These are phyloP conservation scores for Pichia sp. DNA, from an alignment of 1,139 yeast species.

Conservation along the genomic window DNA sequence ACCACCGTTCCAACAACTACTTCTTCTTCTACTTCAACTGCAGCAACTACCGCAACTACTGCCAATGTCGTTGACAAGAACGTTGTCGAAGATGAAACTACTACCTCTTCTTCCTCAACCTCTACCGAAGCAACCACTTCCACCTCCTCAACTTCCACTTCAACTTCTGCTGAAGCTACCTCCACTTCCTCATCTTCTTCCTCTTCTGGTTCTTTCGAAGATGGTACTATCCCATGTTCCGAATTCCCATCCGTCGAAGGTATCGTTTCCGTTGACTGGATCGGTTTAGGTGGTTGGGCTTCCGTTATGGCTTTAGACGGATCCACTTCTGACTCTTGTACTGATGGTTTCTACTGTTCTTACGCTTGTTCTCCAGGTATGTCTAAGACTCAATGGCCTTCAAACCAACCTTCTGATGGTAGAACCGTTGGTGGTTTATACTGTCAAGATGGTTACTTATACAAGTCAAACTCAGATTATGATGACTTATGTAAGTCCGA, in stretches of 20 bases:
- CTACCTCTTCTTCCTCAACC: slow-evolving; percentile 22
- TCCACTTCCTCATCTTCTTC: slow-evolving; percentile 4
- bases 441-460: slow-evolving; percentile 77
- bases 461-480: slow-evolving; percentile 66
- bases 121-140: slow-evolving; percentile 24
- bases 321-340: slow-evolving; percentile 60
- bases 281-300: slow-evolving; percentile 90
- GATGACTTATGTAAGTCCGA: slow-evolving; percentile 87
- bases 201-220: slow-evolving; percentile 46
- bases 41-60: slow-evolving; percentile 25
- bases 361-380: slow-evolving; percentile 96
- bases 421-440: slow-evolving; percentile 87
- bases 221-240: slow-evolving; percentile 73
- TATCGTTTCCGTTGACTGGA: slow-evolving; percentile 77
- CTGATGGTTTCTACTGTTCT: slow-evolving; percentile 91
- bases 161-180: slow-evolving; percentile 23
- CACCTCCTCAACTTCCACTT: slow-evolving; percentile 28
- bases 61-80: slow-evolving; percentile 33
- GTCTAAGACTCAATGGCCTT: slow-evolving; percentile 98
- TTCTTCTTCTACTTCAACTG: slow-evolving; percentile 2
- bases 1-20: slow-evolving; percentile 25
- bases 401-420: slow-evolving; percentile 79
- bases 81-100: slow-evolving; percentile 19
- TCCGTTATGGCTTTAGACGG: slow-evolving; percentile 63
- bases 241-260: slow-evolving; percentile 77